Conservation (phyloP, 441 rosid genomes). For the Gossypium armourianum region DNA sequence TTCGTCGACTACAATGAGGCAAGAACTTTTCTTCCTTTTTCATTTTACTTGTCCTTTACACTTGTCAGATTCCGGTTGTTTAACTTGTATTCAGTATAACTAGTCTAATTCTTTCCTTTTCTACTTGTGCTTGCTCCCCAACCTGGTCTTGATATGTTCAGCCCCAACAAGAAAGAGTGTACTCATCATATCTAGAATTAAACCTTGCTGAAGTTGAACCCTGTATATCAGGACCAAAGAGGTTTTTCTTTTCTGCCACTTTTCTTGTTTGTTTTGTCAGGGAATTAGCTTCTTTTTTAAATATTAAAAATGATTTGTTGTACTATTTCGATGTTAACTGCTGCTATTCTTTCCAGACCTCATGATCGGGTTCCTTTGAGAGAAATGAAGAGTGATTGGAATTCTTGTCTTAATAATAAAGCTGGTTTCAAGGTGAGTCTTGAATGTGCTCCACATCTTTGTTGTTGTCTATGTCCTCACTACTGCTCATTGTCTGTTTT, state of each 20-base stretch:
- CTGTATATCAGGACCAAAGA: slow-evolving; percentile 90
- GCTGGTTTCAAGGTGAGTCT: slow-evolving; percentile 69
- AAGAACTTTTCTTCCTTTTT: slow-evolving; percentile 8
- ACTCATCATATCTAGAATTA: slow-evolving; percentile 75
- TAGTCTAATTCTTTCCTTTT: background rate
- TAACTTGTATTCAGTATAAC: background rate
- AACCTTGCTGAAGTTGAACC: slow-evolving; percentile 76
- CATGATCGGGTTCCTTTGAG: slow-evolving; percentile 87
- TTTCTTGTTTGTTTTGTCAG: background rate
- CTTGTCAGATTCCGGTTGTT: background rate
- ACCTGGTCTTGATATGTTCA: slow-evolving; percentile 26
- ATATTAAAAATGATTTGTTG: background rate
- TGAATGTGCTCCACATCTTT: background rate
- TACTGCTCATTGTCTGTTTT: background rate
- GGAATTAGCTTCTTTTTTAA: background rate
- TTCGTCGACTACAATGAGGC: slow-evolving; percentile 88
- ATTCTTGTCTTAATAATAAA: slow-evolving; percentile 71
- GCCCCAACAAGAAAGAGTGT: slow-evolving; percentile 82
- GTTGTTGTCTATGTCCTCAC: slow-evolving; percentile 1
- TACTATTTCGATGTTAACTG: background rate
- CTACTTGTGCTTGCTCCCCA: background rate
- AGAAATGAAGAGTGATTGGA: slow-evolving; percentile 96
- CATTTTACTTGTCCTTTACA: background rate
- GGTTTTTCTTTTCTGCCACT: slow-evolving; percentile 29
- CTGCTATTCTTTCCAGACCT: slow-evolving; percentile 48